A percentile compares a stretch with the other conserved stretches of the same genome.
phyloP scores from a whole-genome alignment of 2,329 filamentous ascomycete species.

The Elsinoe ampelina region DNA sequence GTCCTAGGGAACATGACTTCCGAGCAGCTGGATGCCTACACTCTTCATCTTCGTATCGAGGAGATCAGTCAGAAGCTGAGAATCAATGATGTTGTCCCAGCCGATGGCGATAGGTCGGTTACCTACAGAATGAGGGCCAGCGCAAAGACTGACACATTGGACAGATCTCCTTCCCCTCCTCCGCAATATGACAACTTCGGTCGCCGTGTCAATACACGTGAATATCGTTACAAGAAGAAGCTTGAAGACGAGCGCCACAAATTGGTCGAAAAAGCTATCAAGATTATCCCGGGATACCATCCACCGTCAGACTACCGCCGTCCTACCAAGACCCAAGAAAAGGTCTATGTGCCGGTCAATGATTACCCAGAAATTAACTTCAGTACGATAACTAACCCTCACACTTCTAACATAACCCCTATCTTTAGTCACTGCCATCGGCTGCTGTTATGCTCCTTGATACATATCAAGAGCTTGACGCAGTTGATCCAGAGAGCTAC shows the following conservation, averaged over 20 bases:
- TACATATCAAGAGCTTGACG: not conserved
- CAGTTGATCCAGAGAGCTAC: not conserved
- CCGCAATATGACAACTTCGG: constrained; percentile 99
- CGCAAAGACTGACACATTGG: constrained; percentile 4
- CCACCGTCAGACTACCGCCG: constrained; percentile 97
- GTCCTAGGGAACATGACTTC: constrained; percentile 97
- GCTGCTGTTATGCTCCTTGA: constrained; percentile 1
- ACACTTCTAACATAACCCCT: constrained; percentile 32
- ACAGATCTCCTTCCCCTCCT: constrained; percentile 84
- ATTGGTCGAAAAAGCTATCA: constrained; percentile 97
- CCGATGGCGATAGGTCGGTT: constrained; percentile 84
- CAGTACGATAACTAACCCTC: constrained; percentile 99
- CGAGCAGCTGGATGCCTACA: constrained; percentile 96
- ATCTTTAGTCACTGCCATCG: not conserved
- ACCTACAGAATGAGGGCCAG: constrained; percentile 15
- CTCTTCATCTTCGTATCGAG: constrained; percentile 90
- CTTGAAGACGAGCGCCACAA: constrained; percentile 99
- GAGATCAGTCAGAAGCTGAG: constrained; percentile 98
- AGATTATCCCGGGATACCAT: constrained; percentile 98
- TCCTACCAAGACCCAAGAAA: constrained; percentile 99
- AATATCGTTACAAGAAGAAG: constrained; percentile 95
- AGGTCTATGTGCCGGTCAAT: constrained; percentile 99
- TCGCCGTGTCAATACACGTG: constrained; percentile 97
- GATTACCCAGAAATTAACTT: constrained; percentile 99
- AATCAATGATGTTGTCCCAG: constrained; percentile 97